Evolutionary conservation across 2,329 filamentous ascomycete genomes (phyloP).

Genomic region (Zymoseptoria brevis): DNA sequence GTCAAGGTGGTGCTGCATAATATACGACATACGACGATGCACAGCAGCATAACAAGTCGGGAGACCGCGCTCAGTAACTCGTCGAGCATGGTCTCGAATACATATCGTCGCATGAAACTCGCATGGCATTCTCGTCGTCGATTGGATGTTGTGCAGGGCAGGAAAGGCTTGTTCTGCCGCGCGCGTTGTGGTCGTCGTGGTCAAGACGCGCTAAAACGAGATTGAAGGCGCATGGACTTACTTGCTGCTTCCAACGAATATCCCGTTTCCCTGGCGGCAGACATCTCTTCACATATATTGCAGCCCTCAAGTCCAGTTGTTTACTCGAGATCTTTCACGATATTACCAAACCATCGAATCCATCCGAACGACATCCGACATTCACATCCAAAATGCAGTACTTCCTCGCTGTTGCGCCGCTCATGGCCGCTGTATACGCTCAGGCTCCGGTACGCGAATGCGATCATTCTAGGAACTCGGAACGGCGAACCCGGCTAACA

Average conservation of each 20-base stretch:
- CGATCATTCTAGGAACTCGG: neutral
- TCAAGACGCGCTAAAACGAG: neutral
- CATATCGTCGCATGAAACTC: neutral
- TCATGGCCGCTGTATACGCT: conserved; percentile 36
- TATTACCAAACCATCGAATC: neutral
- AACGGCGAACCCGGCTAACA: conserved; percentile 3
- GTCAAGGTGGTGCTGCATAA: neutral
- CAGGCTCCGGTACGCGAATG: conserved; percentile 21
- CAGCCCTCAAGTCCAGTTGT: too few relatives aligned
- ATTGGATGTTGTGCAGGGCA: neutral
- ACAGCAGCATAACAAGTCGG: neutral
- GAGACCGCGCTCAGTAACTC: neutral
- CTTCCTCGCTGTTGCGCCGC: conserved; percentile 36
- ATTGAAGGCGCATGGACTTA: neutral
- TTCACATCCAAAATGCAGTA: conserved; percentile 38
- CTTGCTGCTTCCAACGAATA: neutral
- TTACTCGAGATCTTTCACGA: neutral
- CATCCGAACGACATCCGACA: conserved; percentile 3
- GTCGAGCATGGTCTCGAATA: neutral
- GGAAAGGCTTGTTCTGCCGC: neutral
- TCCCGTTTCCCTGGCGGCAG: conserved; percentile 1
- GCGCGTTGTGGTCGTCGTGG: neutral
- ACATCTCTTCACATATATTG: neutral
- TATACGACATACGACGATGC: neutral
- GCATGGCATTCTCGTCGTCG: neutral